These are phyloP conservation scores for Pyracantha coccinea DNA, from an alignment of 331 rosid genomes.

Conservation along the genomic window DNA sequence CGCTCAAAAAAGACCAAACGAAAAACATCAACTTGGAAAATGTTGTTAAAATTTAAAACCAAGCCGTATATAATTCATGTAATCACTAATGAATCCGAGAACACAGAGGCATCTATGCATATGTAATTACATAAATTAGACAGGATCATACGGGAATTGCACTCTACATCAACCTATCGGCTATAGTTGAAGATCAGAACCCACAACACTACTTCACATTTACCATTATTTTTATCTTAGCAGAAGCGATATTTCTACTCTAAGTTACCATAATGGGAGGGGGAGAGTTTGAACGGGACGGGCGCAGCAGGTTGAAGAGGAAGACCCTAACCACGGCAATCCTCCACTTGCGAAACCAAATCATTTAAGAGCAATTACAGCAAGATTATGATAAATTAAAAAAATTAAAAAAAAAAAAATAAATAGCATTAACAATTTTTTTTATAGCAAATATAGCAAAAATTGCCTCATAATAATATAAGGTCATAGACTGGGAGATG, in stretches of 20 bases:
- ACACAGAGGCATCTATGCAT: background rate
- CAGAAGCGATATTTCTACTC: no score
- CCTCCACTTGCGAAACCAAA: background rate
- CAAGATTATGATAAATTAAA: background rate
- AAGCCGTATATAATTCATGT: background rate
- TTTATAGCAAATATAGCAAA: background rate
- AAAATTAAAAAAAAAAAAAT: background rate
- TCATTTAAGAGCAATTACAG: background rate
- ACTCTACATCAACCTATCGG: no score
- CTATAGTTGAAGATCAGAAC: background rate
- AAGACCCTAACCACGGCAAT: no score
- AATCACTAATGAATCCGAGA: background rate
- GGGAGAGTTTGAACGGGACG: no score
- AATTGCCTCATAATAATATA: background rate
- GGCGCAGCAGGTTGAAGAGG: no score
- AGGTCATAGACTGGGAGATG: background rate
- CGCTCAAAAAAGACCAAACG: background rate
- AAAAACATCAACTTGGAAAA: background rate
- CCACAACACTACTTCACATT: background rate
- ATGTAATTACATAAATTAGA: background rate
- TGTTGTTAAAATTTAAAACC: background rate
- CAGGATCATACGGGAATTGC: constrained; percentile 1
- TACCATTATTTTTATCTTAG: background rate
- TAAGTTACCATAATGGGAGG: no score
- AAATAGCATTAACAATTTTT: background rate